phyloP scores from a whole-genome alignment of 257 asterid genomes.

The Nicotiana otophora region DNA sequence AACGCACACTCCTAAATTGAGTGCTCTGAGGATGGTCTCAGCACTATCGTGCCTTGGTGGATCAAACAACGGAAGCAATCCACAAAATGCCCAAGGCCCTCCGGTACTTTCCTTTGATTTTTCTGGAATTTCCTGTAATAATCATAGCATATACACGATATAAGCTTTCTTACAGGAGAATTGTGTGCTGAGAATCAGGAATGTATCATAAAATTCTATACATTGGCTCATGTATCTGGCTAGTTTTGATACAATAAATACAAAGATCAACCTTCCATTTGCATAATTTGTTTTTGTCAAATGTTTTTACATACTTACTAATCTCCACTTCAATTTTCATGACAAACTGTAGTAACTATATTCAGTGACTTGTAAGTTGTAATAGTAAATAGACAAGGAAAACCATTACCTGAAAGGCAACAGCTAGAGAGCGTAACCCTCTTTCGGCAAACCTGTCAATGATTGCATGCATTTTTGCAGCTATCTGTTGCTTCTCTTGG shows the following conservation, averaged over 20 bases:
- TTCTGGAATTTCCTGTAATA: conserved; percentile 24
- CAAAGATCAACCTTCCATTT: neutral
- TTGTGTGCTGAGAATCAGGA: neutral
- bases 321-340: neutral
- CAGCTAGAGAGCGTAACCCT: conserved; percentile 22
- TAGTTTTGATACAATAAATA: no score
- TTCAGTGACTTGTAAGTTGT: neutral
- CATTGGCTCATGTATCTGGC: neutral
- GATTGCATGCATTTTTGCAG: conserved; percentile 17
- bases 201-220: neutral
- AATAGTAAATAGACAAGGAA: neutral
- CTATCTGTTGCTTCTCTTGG: conserved; percentile 19
- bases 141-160: neutral
- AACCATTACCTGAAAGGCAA: conserved; percentile 19
- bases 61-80: conserved; percentile 28
- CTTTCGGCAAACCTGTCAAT: conserved; percentile 30
- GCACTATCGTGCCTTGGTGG: conserved; percentile 32
- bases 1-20: conserved; percentile 26
- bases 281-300: neutral
- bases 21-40: conserved; percentile 28
- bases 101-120: conserved; percentile 20
- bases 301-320: neutral
- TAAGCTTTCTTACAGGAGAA: neutral
- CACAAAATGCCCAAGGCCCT: conserved; percentile 29
- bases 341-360: neutral